A percentile compares a stretch with the other conserved stretches of the same genome.
Evolutionary conservation across 2,329 filamentous ascomycete species (phyloP).

Genomic region (Penicillium sp.): DNA sequence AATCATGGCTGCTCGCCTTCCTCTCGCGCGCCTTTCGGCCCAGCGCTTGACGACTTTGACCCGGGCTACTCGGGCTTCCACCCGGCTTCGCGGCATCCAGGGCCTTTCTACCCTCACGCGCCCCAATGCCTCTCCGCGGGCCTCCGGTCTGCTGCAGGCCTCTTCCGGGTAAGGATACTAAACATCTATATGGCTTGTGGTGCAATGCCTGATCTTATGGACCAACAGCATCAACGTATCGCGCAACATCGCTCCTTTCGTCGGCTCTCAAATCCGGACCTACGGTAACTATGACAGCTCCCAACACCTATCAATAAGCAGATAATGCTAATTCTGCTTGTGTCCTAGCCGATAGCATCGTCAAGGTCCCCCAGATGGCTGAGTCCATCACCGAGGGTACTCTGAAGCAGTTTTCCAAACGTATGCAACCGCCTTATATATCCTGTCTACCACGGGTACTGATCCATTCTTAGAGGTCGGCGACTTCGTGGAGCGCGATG

Average conservation of each 20-base stretch:
- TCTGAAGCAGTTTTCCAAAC: conserved; percentile 89
- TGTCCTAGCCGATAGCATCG: conserved; percentile 64
- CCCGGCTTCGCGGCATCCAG: conserved; percentile 21
- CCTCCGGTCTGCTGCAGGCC: conserved; percentile 25
- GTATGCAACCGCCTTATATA: conserved; percentile 36
- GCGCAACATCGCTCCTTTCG: conserved; percentile 25
- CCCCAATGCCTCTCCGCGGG: conserved; percentile 17
- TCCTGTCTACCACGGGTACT: conserved; percentile 10
- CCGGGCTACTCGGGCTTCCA: conserved; percentile 27
- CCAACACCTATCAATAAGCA: neutral
- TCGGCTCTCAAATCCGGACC: conserved; percentile 32
- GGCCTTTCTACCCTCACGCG: conserved; percentile 26
- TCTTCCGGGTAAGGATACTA: conserved; percentile 24
- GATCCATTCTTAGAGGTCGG: conserved; percentile 61
- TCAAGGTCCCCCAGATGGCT: conserved; percentile 97
- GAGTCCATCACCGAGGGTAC: conserved; percentile 98
- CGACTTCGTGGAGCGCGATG: conserved; percentile 90
- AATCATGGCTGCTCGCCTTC: conserved; percentile 40
- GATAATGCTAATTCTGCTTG: conserved; percentile 11
- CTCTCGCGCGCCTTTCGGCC: conserved; percentile 33
- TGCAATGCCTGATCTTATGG: conserved; percentile 7
- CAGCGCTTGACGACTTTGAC: conserved; percentile 31
- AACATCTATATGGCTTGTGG: neutral
- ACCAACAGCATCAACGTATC: conserved; percentile 24
- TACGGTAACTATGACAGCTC: conserved; percentile 29